Evolutionary conservation across 2,329 filamentous ascomycete species (phyloP), one percentile per base, ranked within the genome.

Genomic region (Conoideocrella luteorostrata): DNA sequence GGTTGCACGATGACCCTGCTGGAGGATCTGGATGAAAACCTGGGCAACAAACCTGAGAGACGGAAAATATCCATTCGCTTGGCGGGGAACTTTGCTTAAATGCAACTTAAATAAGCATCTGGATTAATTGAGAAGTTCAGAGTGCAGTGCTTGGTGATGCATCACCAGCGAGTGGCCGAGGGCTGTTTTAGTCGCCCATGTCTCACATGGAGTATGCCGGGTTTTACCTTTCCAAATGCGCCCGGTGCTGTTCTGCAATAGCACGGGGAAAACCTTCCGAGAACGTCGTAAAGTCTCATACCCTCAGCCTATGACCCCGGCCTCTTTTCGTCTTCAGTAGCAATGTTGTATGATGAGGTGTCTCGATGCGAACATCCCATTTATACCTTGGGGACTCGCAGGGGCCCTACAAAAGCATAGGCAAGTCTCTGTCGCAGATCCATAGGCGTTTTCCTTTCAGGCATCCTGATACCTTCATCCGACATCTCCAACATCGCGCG

Each of bases 351-450:
- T 34, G 5, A 13, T 22, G 12, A 18, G 12, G 3, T 24, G 32
- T 29, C 30, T 36, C 15, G 12, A 26, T 15, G 35, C 6, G n/a
- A 22, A 30, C 24, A 9, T 17, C 17, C 30, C 26, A 30, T 13
- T 23, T 36, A 23, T 23, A 21, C 21, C n/a, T n/a, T n/a, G n/a
- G n/a, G n/a, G n/a, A n/a, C n/a, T n/a, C n/a, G n/a, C n/a, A n/a
- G n/a, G n/a, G n/a, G n/a, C n/a, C 18, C 30, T 43, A 37, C 17
- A 43, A 43, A 43, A 43, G n/a, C 23, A 30, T 43, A n/a, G 32
- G 13, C 5, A 5, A 21, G 23, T 28, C 33, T 20, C 21, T 23
- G 12, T 15, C 13, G 21, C 24, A 15, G n/a, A n/a, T n/a, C n/a
- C n/a, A n/a, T n/a, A n/a, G 7, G 12, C 20, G 10, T n/a, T 13